phyloP scores from a whole-genome alignment of 192 early-diverging fungal species.

The Chytriomyces hyalinus region DNA sequence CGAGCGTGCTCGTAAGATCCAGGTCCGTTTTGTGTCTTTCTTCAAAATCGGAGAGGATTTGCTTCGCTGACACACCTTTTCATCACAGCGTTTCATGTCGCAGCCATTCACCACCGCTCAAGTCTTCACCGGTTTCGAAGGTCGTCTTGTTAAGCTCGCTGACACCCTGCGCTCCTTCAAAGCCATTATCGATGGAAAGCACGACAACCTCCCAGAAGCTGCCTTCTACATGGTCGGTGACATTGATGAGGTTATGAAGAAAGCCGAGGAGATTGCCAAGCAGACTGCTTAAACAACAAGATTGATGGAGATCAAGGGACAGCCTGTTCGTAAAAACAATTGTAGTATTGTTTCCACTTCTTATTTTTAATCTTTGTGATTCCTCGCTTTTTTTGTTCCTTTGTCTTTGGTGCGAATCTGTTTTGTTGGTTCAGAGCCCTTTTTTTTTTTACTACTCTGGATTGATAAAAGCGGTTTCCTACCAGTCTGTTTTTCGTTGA shows the following conservation, averaged over 20 bases:
- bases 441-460: too few relatives aligned
- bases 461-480: too few relatives aligned
- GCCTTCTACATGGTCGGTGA: constrained; percentile 98
- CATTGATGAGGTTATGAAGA: constrained; percentile 88
- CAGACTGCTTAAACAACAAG: constrained; percentile 40
- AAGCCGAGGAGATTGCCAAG: constrained; percentile 81
- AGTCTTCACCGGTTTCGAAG: constrained; percentile 95
- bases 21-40: constrained; percentile 42
- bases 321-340: too few relatives aligned
- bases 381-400: too few relatives aligned
- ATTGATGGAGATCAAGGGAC: too few relatives aligned
- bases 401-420: too few relatives aligned
- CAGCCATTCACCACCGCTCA: constrained; percentile 96
- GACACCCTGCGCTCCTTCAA: constrained; percentile 97
- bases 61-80: constrained; percentile 25
- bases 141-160: constrained; percentile 78
- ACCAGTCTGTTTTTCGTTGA: too few relatives aligned
- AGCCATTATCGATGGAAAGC: constrained; percentile 96
- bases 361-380: too few relatives aligned
- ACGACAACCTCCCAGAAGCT: constrained; percentile 89
- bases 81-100: constrained; percentile 83
- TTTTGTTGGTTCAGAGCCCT: too few relatives aligned
- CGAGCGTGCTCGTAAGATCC: constrained; percentile 98
- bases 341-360: too few relatives aligned
- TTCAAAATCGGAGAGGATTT: neutral